These are phyloP conservation scores for Fusarium circinatum DNA, from an alignment of 2,329 filamentous ascomycete genomes.

Conservation along the genomic window DNA sequence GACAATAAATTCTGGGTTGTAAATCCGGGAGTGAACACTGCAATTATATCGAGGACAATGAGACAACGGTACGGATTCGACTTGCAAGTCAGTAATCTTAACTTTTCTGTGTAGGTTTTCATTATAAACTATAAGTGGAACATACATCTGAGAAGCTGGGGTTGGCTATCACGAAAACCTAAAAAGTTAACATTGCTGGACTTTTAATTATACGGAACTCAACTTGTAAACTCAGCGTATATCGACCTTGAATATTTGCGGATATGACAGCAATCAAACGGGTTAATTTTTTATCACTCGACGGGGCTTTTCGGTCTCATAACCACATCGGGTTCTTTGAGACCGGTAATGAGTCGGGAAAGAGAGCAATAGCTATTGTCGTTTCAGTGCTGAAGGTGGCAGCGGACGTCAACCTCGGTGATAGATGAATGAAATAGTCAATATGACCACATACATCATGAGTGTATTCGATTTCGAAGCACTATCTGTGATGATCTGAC, in stretches of 20 bases:
- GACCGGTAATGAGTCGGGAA: neutral
- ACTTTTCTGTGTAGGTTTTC: rapidly evolving
- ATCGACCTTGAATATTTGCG: neutral
- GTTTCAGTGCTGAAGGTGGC: neutral
- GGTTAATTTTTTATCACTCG: too few species aligned
- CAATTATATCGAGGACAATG: too few species aligned
- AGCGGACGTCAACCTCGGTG: neutral
- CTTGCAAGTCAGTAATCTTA: neutral
- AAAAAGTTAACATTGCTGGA: neutral
- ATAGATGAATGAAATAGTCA: neutral
- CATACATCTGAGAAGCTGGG: neutral
- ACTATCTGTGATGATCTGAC: neutral
- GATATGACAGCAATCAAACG: neutral
- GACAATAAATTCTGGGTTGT: neutral
- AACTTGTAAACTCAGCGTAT: neutral
- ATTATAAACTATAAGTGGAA: neutral
- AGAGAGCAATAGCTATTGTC: neutral
- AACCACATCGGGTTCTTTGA: neutral
- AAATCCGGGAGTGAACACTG: neutral
- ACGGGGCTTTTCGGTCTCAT: rapidly evolving
- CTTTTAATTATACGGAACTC: too few species aligned
- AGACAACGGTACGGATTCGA: neutral
- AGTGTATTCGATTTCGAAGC: too few species aligned
- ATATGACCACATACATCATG: too few species aligned
- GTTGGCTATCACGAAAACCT: neutral